phyloP scores from a whole-genome alignment of 805 yeast species.

The Spathaspora boniae region DNA sequence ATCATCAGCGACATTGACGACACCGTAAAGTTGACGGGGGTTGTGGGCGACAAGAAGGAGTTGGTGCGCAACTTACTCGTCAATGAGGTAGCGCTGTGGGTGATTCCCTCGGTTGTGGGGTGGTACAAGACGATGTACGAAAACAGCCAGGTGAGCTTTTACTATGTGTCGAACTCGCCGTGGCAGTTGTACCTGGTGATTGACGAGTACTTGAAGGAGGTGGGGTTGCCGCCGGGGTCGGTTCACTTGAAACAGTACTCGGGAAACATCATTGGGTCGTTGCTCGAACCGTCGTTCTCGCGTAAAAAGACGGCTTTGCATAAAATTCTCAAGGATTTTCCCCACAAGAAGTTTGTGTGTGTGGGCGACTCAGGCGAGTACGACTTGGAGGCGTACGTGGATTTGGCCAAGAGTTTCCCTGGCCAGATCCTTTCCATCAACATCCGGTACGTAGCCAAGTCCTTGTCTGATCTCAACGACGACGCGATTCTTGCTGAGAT shows the following conservation, averaged over 20 bases:
- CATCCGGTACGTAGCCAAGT: conserved; percentile 70
- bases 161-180: conserved; percentile 95
- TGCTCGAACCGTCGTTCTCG: conserved; percentile 84
- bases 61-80: conserved; percentile 76
- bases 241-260: conserved; percentile 84
- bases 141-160: conserved; percentile 57
- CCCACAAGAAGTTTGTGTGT: conserved; percentile 71
- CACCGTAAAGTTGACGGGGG: conserved; percentile 88
- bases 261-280: conserved; percentile 75
- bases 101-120: conserved; percentile 65
- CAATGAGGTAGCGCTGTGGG: conserved; percentile 62
- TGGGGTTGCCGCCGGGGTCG: conserved; percentile 72
- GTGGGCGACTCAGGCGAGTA: conserved; percentile 96
- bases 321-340: conserved; percentile 68
- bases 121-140: conserved; percentile 60
- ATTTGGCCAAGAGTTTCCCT: conserved; percentile 61
- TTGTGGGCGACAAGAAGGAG: conserved; percentile 81
- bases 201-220: conserved; percentile 50
- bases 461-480: conserved; percentile 58
- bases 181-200: conserved; percentile 76
- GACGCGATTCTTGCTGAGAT: conserved; percentile 26
- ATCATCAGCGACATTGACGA: conserved; percentile 93
- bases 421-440: conserved; percentile 67
- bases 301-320: conserved; percentile 67
- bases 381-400: conserved; percentile 87